Evolutionary conservation across 1,284 basidiomycete genomes (phyloP).

Genomic region (Rhodotorula sp.): DNA sequence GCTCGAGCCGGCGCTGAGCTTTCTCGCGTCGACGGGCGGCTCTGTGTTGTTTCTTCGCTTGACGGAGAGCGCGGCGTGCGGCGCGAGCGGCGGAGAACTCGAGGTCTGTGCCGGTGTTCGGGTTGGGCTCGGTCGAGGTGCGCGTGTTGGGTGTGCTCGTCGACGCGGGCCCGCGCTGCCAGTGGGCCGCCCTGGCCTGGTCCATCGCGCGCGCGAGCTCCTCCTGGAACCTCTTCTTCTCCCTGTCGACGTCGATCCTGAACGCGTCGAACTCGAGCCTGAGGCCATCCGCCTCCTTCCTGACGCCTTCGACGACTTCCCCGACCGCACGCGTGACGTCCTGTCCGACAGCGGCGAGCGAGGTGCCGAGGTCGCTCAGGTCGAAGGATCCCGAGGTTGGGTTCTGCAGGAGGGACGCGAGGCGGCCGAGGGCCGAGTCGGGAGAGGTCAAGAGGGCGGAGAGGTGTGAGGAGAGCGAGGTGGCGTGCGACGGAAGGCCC

Average conservation of each 20-base stretch:
- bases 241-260: neutral
- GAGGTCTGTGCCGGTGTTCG: no score
- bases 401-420: neutral
- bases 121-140: no score
- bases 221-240: neutral
- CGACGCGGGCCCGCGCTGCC: neutral
- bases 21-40: no score
- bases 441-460: neutral
- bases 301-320: conserved; percentile 12
- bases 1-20: no score
- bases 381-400: neutral
- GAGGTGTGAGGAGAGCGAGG: neutral
- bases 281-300: conserved; percentile 9
- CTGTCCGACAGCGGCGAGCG: neutral
- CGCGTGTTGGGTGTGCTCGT: neutral
- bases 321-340: neutral
- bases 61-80: no score
- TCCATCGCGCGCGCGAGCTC: neutral
- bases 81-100: no score
- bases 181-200: neutral
- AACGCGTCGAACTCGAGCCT: conserved; percentile 9
- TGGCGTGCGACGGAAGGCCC: conserved; percentile 4
- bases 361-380: neutral
- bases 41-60: no score
- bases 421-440: conserved; percentile 11